phyloP scores from a whole-genome alignment of 202 grass and related monocot species.

The Panicum hallii region DNA sequence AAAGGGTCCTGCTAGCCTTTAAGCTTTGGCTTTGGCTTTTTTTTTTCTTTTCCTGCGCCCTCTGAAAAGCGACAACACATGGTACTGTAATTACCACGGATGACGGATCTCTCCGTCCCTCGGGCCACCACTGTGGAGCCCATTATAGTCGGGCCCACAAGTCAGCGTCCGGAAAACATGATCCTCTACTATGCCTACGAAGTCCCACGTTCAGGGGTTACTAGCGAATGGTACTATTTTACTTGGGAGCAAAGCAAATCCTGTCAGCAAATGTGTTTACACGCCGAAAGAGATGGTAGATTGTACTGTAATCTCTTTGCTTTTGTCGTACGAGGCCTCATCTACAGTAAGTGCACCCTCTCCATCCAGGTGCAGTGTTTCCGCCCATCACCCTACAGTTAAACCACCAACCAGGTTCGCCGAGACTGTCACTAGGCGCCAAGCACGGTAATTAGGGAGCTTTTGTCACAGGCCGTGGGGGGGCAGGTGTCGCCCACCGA shows the following conservation, averaged over 20 bases:
- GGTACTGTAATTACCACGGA: conserved; percentile 13
- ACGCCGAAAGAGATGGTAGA: background rate
- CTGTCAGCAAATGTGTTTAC: background rate
- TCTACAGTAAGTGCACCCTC: background rate
- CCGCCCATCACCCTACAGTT: background rate
- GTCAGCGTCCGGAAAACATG: background rate
- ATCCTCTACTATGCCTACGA: background rate
- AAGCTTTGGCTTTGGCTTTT: background rate
- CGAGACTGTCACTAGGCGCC: background rate
- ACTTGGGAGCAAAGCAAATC: background rate
- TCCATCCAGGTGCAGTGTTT: conserved; percentile 6
- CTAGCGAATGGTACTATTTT: background rate
- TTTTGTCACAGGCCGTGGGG: background rate
- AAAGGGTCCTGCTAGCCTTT: background rate
- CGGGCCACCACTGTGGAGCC: background rate
- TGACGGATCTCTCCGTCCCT: background rate
- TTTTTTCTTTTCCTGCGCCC: background rate
- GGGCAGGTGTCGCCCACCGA: conserved; percentile 38
- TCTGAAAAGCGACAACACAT: conserved; percentile 12
- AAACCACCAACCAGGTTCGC: background rate
- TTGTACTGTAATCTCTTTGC: background rate
- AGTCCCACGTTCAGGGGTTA: background rate
- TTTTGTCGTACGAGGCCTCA: background rate
- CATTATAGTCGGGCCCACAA: background rate
- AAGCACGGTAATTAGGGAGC: conserved; percentile 19